Conservation (phyloP, 1,284 basidiomycete genomes). For the Abortiporus biennis region DNA sequence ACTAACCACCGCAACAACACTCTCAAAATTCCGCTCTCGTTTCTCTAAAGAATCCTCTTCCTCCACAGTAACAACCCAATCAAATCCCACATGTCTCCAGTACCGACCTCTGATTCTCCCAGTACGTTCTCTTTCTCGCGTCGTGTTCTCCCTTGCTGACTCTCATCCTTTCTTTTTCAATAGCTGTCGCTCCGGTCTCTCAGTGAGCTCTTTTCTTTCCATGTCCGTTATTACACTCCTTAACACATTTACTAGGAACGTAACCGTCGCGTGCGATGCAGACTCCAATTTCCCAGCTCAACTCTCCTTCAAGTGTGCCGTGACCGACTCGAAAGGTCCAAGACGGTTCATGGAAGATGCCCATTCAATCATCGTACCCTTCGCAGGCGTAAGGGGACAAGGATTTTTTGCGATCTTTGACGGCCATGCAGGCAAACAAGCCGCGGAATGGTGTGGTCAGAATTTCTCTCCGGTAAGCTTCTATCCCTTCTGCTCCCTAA, state of each 20-base stretch:
- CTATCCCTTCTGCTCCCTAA: conserved; percentile 6
- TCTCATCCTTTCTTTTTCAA: background rate
- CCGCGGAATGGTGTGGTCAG: conserved; percentile 97
- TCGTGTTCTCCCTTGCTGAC: background rate
- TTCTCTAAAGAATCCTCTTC: background rate
- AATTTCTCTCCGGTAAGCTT: conserved; percentile 86
- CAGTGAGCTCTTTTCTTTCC: background rate
- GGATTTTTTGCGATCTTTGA: conserved; percentile 99
- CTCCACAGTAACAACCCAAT: background rate
- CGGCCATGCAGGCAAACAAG: conserved; percentile 97
- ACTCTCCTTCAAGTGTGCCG: conserved; percentile 73
- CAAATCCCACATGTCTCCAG: background rate
- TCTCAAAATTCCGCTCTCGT: background rate
- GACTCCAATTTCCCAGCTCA: conserved; percentile 32
- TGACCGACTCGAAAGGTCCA: conserved; percentile 89
- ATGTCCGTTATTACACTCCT: too few species aligned
- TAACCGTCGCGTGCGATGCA: conserved; percentile 1
- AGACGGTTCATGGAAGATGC: conserved; percentile 97
- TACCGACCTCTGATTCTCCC: background rate
- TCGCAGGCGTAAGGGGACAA: conserved; percentile 86
- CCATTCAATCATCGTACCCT: conserved; percentile 94
- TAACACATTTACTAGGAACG: too few species aligned
- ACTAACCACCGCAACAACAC: background rate
- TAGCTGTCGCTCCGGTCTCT: background rate
- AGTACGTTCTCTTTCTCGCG: background rate